Percentiles rank a stretch among this genome's conserved stretches.
These are phyloP conservation scores for Fomitopsis serialis DNA, from an alignment of 768 basidiomycete genomes.

Conservation along the genomic window DNA sequence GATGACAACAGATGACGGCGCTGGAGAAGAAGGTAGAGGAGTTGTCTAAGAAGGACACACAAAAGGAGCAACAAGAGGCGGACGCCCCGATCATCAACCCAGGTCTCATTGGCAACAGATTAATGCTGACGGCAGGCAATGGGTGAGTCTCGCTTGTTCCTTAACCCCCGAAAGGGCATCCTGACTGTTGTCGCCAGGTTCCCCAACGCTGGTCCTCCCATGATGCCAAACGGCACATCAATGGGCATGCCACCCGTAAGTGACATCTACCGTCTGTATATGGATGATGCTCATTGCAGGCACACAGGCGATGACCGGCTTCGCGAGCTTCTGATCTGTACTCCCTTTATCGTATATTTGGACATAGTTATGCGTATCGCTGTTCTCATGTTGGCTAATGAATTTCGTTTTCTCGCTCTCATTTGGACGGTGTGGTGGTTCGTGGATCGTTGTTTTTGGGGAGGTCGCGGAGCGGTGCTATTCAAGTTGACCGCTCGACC, in stretches of 20 bases:
- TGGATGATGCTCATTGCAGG: background rate
- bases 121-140: conserved; percentile 74
- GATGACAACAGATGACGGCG: conserved; percentile 48
- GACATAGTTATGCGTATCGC: conserved; percentile 14
- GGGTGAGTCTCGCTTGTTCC: conserved; percentile 29
- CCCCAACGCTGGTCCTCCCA: conserved; percentile 52
- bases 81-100: conserved; percentile 88
- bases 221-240: conserved; percentile 52
- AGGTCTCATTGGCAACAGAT: conserved; percentile 52
- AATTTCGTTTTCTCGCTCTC: background rate
- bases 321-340: conserved; percentile 34
- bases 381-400: conserved; percentile 1
- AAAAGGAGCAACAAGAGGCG: conserved; percentile 87
- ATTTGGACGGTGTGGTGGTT: no score
- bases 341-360: conserved; percentile 14
- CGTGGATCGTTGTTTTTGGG: no score
- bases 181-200: conserved; percentile 36
- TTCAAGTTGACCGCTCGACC: no score
- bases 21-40: conserved; percentile 91
- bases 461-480: no score
- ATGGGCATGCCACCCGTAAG: conserved; percentile 59
- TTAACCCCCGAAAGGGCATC: background rate
- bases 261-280: conserved; percentile 3
- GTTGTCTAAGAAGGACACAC: conserved; percentile 76
- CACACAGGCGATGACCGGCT: conserved; percentile 59